Percentiles rank a stretch among this genome's conserved stretches.
Conservation (phyloP, 1,139 yeast species). For the Taphrina betulina region DNA sequence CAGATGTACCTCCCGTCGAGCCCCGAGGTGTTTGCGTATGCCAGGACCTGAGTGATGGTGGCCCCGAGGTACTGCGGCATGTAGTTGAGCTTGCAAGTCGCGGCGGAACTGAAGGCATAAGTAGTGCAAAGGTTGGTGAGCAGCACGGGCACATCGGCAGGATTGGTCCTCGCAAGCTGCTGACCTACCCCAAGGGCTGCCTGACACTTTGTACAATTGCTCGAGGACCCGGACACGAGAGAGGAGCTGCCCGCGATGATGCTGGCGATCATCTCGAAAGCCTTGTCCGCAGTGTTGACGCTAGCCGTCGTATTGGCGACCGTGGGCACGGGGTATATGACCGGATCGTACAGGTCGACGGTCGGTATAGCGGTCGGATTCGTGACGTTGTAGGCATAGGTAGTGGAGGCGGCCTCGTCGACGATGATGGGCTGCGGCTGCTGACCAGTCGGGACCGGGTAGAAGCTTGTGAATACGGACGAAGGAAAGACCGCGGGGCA, state of each 20-base stretch:
- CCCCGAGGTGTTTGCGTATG: constrained; percentile 46
- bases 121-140: constrained; percentile 50
- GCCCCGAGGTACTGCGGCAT: constrained; percentile 47
- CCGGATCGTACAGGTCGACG: background rate
- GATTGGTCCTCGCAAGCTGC: constrained; percentile 47
- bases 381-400: constrained; percentile 3
- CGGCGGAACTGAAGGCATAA: constrained; percentile 41
- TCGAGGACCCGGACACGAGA: background rate
- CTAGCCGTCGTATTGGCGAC: background rate
- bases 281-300: background rate
- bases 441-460: constrained; percentile 5
- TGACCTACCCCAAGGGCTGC: constrained; percentile 50
- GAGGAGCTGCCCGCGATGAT: background rate
- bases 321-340: background rate
- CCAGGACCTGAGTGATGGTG: constrained; percentile 52
- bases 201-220: constrained; percentile 49
- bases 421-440: constrained; percentile 17
- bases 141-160: constrained; percentile 50
- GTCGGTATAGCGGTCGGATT: background rate
- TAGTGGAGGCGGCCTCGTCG: background rate
- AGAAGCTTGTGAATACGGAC: background rate
- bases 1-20: constrained; percentile 55
- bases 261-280: background rate
- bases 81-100: constrained; percentile 44
- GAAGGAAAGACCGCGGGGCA: constrained; percentile 8